Base-by-base conservation (phyloP, 331 rosid species). In the Quercus phellos region DNA sequence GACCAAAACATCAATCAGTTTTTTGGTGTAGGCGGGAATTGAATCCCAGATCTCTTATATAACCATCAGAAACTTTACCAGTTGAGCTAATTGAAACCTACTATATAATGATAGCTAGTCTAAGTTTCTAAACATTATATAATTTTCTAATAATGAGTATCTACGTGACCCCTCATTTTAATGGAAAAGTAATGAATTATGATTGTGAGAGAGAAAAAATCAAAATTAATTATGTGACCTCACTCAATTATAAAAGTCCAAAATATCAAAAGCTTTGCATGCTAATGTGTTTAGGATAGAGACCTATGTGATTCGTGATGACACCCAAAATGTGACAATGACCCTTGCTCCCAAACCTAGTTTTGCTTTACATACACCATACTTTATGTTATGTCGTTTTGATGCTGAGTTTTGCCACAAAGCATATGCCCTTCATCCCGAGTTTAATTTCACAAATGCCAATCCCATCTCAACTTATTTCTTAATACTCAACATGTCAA, bases 261-360 rank as follows among this genome's bases (percentile, higher is more conserved):
- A 18, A 30, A 66, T 66, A 34, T 66, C 3, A 66, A 34, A 34
- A 2, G 22, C 21, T 34, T 34, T 34, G 51, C 24, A 34, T 66
- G 51, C 51, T 2, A 8, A 32, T 2, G 4, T 66, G 71, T 24
- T 66, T 66, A 6, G 34, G 79, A 68, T 66, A 29, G 26, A 24
- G 76, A 67, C 79, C 55, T 55, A 5, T 74, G 51, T 6, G 68
- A 58, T 82, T 66, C 60, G 68, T 73, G 85, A 68, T 26, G 35
- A 82, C 77, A 78, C 74, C 76, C 51, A 74, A 50, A 77, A 67
- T 30, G 7, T 68, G 70, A 68, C 32, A 9, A 34, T 32, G 82
- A 66, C 81, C 29, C 59, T 30, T 56, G 11, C 55, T 6, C 75
- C 58, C 64, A 71, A 61, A 61, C 54, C 78, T 59, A 12, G 30